Evolutionary conservation across 2,329 filamentous ascomycete species (phyloP).

Genomic region (Rhexocercosporidium sp.): DNA sequence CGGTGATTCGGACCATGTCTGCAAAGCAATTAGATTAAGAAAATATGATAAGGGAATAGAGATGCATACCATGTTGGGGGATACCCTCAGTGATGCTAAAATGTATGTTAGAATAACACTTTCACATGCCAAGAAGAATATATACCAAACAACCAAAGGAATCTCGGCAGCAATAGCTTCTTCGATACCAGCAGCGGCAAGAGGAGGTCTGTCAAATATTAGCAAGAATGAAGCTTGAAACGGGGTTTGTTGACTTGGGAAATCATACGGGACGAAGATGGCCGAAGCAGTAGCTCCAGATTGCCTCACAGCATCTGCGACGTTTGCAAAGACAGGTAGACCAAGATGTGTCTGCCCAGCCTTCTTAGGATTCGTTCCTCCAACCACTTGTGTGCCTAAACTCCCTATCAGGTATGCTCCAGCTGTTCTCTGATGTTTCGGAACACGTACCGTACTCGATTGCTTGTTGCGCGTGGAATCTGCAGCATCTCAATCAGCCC

Average conservation of each 20-base stretch:
- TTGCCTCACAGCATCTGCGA: conserved; percentile 85
- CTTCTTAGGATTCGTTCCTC: conserved; percentile 99
- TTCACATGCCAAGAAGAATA: conserved; percentile 30
- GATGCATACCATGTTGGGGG: conserved; percentile 83
- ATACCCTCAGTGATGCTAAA: conserved; percentile 90
- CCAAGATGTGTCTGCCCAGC: conserved; percentile 88
- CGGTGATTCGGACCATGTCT: conserved; percentile 99
- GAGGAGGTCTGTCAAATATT: conserved; percentile 68
- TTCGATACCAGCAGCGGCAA: conserved; percentile 94
- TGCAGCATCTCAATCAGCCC: conserved; percentile 50
- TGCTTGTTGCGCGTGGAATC: conserved; percentile 96
- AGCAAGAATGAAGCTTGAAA: conserved; percentile 13
- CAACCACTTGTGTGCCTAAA: conserved; percentile 92
- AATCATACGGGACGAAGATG: conserved; percentile 87
- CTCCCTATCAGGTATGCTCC: conserved; percentile 38
- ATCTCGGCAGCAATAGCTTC: conserved; percentile 94
- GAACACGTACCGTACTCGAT: conserved; percentile 87
- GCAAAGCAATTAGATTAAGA: conserved; percentile 24
- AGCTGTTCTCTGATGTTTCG: conserved; percentile 15
- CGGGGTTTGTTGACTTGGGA: background rate
- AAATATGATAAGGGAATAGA: conserved; percentile 19
- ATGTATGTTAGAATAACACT: conserved; percentile 25
- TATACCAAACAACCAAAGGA: conserved; percentile 85
- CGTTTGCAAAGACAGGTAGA: conserved; percentile 90
- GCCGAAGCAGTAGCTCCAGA: conserved; percentile 90